Percentiles rank a stretch among this genome's conserved stretches.
Conservation (phyloP, 192 early-diverging fungal genomes). For the Rhizophagus sp. region DNA sequence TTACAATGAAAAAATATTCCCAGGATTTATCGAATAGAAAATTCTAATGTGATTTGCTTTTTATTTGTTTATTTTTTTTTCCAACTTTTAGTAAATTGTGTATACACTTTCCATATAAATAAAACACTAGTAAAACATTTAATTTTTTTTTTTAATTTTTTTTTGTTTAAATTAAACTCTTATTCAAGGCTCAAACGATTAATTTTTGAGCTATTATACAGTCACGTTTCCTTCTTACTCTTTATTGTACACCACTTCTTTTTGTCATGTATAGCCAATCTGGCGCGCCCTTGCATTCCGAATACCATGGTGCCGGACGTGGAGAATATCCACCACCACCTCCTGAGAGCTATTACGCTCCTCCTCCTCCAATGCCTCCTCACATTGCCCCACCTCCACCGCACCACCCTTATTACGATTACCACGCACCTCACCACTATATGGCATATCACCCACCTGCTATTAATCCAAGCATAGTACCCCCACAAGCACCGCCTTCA, state of each 20-base stretch:
- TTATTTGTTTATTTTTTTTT: neutral
- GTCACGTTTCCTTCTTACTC: neutral
- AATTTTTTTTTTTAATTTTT: neutral
- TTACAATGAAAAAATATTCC: too few relatives aligned
- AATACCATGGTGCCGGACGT: slow-evolving; percentile 14
- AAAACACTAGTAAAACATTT: neutral
- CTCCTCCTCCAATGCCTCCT: slow-evolving; percentile 17
- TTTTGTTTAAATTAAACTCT: neutral
- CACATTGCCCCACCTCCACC: slow-evolving; percentile 12
- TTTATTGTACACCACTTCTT: neutral
- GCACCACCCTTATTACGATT: slow-evolving; percentile 22
- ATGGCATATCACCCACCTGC: slow-evolving; percentile 13
- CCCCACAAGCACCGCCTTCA: neutral
- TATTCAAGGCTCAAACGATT: neutral
- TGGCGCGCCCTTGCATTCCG: neutral
- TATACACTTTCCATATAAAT: neutral
- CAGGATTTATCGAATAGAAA: neutral
- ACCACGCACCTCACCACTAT: slow-evolving; percentile 24
- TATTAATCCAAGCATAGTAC: neutral
- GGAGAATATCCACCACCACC: slow-evolving; percentile 16
- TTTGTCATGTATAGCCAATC: neutral
- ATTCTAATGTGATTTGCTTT: neutral
- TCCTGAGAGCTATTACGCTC: neutral
- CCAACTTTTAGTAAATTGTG: neutral
- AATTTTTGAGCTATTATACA: neutral